phyloP scores from a whole-genome alignment of 176 grass and related monocot genomes.

The Paspalum notatum region DNA sequence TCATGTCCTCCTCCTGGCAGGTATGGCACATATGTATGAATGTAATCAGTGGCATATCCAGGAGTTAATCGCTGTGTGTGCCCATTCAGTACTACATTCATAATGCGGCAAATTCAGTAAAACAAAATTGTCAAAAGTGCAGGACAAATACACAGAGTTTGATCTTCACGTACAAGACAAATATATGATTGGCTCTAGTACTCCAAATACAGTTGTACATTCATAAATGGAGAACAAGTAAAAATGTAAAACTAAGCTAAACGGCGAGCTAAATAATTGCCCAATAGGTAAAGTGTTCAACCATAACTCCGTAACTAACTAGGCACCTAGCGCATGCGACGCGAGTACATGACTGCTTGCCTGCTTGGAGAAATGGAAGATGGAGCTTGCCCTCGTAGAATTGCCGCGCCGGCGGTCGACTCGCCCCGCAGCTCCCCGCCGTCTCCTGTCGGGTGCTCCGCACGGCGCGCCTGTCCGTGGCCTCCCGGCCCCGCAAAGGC shows the following conservation, averaged over 20 bases:
- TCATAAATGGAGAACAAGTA: neutral
- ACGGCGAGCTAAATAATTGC: neutral
- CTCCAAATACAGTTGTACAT: neutral
- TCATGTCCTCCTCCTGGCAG: constrained; percentile 52
- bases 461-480: neutral
- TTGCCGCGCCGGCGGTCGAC: neutral
- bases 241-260: neutral
- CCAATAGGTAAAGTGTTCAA: neutral
- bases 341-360: neutral
- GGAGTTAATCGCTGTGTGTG: neutral
- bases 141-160: neutral
- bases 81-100: neutral
- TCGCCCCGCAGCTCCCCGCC: neutral
- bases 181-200: too few species aligned
- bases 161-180: neutral
- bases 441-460: neutral
- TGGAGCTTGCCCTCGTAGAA: neutral
- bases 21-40: neutral
- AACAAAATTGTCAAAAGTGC: neutral
- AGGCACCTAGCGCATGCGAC: neutral
- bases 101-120: neutral
- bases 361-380: neutral
- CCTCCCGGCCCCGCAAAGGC: neutral
- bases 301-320: neutral
- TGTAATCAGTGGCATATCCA: neutral